Evolutionary conservation across 768 basidiomycete genomes (phyloP).

Genomic region (Candolleomyces aberdarensis): DNA sequence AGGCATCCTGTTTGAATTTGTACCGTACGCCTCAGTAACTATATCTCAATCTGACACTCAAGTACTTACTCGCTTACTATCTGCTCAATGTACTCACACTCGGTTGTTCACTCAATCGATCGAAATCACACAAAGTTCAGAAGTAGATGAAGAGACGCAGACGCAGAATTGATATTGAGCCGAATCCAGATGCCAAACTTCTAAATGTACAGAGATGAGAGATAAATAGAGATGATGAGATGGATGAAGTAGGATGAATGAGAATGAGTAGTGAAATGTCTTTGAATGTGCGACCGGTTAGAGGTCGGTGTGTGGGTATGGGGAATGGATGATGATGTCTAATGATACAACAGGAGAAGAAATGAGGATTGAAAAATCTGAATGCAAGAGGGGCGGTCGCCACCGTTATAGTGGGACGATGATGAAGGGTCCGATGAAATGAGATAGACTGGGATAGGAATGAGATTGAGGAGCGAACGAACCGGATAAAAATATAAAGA

Average conservation of each 20-base stretch:
- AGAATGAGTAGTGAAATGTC: not conserved
- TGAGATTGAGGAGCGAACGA: not conserved
- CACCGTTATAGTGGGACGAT: not conserved
- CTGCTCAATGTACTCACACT: too few species aligned
- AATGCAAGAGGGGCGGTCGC: not conserved
- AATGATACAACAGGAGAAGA: not conserved
- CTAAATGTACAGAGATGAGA: too few species aligned
- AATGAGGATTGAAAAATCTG: not conserved
- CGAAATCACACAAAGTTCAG: too few species aligned
- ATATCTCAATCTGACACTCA: too few species aligned
- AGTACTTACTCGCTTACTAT: too few species aligned
- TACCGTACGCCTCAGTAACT: not conserved
- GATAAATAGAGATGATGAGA: not conserved
- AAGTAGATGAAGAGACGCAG: too few species aligned
- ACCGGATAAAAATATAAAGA: not conserved
- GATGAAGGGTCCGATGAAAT: not conserved
- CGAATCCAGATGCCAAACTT: too few species aligned
- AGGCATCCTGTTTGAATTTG: conserved; percentile 30
- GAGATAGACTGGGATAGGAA: not conserved
- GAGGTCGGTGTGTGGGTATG: not conserved
- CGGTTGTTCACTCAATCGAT: too few species aligned
- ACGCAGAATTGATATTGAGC: too few species aligned
- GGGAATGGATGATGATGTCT: not conserved
- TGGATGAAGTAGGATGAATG: not conserved
- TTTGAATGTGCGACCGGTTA: not conserved